phyloP scores from a whole-genome alignment of 208 protist species.

The Trypanosomatidae sp. region DNA sequence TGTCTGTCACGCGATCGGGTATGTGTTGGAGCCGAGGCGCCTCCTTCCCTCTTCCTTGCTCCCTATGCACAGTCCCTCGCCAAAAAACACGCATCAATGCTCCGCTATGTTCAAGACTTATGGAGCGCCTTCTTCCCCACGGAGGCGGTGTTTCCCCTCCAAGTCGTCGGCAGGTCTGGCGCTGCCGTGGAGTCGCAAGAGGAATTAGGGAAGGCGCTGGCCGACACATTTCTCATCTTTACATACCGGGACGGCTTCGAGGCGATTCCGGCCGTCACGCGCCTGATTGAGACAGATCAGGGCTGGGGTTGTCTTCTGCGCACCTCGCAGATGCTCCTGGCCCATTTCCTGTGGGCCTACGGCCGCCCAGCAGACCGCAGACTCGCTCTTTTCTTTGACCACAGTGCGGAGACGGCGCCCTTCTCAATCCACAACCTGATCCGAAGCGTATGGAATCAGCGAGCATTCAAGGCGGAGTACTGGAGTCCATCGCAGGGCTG shows the following conservation, averaged over 20 bases:
- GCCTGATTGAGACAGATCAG: slow-evolving; percentile 47
- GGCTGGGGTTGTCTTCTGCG: slow-evolving; percentile 87
- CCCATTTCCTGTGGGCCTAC: slow-evolving; percentile 57
- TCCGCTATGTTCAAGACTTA: slow-evolving; percentile 29
- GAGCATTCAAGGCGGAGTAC: slow-evolving; percentile 58
- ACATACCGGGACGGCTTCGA: slow-evolving; percentile 77
- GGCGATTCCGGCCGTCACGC: slow-evolving; percentile 29
- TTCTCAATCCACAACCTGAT: slow-evolving; percentile 80
- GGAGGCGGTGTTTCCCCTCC: slow-evolving; percentile 31
- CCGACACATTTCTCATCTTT: slow-evolving; percentile 51
- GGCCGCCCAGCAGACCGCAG: slow-evolving; percentile 28
- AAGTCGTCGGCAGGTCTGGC: slow-evolving; percentile 33
- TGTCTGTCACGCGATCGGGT: neutral
- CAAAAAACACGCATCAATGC: slow-evolving; percentile 8
- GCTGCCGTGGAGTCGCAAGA: slow-evolving; percentile 24
- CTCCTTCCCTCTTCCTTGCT: neutral
- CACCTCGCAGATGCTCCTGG: slow-evolving; percentile 81
- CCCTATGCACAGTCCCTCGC: neutral
- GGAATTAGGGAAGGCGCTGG: slow-evolving; percentile 43
- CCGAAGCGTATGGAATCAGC: slow-evolving; percentile 27
- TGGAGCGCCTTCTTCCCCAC: slow-evolving; percentile 44
- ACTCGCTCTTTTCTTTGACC: slow-evolving; percentile 55
- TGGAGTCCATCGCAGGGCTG: slow-evolving; percentile 79
- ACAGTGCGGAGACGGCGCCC: slow-evolving; percentile 29
- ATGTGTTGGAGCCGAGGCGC: neutral